These are phyloP conservation scores for Saksenaea vasiformis DNA, from an alignment of 371 early-diverging fungal species.

Conservation along the genomic window DNA sequence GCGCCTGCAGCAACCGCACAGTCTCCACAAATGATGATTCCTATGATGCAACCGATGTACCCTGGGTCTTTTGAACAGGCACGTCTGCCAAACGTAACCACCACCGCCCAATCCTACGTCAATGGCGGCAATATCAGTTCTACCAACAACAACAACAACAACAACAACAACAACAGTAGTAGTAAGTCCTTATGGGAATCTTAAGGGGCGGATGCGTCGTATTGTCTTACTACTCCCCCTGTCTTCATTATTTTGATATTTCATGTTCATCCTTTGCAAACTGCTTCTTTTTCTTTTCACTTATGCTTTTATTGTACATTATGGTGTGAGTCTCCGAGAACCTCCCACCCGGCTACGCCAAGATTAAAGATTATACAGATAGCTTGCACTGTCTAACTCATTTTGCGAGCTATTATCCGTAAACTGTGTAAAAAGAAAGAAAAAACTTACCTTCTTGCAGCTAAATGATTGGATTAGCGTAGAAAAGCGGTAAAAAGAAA, in stretches of 20 bases:
- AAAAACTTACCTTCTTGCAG: too few relatives aligned
- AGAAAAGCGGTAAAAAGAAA: too few relatives aligned
- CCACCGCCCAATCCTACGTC: not conserved
- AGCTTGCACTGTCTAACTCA: not conserved
- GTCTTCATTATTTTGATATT: not conserved
- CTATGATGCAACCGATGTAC: not conserved
- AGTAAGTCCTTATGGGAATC: not conserved
- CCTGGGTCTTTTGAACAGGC: not conserved
- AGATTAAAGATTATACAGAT: not conserved
- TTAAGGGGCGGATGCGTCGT: not conserved
- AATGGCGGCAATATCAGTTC: not conserved
- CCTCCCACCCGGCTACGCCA: not conserved
- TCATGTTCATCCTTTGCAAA: not conserved
- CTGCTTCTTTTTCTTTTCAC: not conserved
- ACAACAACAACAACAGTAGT: not conserved
- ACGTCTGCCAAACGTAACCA: not conserved
- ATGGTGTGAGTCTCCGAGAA: not conserved
- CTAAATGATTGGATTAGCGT: too few relatives aligned
- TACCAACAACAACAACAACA: not conserved
- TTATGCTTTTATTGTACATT: not conserved
- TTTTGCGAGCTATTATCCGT: too few relatives aligned
- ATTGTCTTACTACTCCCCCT: too few relatives aligned
- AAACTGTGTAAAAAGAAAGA: too few relatives aligned
- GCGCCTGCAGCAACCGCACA: not conserved
- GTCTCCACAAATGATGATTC: not conserved